These are phyloP conservation scores for Gossypium stocksii DNA, from an alignment of 345 rosid genomes.

Conservation along the genomic window DNA sequence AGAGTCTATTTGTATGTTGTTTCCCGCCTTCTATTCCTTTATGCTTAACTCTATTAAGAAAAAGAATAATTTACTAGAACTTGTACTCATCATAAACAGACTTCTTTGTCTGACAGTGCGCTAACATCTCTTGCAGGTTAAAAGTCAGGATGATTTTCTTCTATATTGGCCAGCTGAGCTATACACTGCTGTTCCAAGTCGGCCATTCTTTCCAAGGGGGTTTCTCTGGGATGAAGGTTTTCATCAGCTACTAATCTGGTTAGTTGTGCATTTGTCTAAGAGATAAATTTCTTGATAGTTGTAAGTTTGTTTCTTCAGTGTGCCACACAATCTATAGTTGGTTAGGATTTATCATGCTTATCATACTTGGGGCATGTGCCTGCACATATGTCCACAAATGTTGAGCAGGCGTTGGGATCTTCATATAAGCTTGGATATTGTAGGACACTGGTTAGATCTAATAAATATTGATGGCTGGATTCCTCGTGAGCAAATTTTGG, in stretches of 20 bases:
- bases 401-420: constrained; percentile 89
- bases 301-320: background rate
- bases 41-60: background rate
- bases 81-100: constrained; percentile 5
- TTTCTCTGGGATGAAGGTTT: constrained; percentile 99
- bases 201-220: constrained; percentile 87
- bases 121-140: constrained; percentile 40
- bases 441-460: constrained; percentile 95
- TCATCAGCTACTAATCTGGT: constrained; percentile 87
- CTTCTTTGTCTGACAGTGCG: constrained; percentile 28
- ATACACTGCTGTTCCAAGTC: constrained; percentile 91
- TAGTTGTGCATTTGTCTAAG: constrained; percentile 24
- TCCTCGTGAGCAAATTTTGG: constrained; percentile 91
- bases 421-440: constrained; percentile 70
- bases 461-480: constrained; percentile 96
- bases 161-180: constrained; percentile 95
- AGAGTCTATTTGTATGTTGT: background rate
- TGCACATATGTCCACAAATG: constrained; percentile 12
- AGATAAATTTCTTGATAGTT: constrained; percentile 6
- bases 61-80: background rate
- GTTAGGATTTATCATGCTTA: constrained; percentile 1
- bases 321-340: constrained; percentile 18
- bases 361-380: background rate
- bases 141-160: constrained; percentile 43
- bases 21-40: background rate